A percentile compares a stretch with the other conserved stretches of the same genome.
phyloP scores from a whole-genome alignment of 228 moss, liverwort and hornwort genomes.

The Sphagnum fallax region DNA sequence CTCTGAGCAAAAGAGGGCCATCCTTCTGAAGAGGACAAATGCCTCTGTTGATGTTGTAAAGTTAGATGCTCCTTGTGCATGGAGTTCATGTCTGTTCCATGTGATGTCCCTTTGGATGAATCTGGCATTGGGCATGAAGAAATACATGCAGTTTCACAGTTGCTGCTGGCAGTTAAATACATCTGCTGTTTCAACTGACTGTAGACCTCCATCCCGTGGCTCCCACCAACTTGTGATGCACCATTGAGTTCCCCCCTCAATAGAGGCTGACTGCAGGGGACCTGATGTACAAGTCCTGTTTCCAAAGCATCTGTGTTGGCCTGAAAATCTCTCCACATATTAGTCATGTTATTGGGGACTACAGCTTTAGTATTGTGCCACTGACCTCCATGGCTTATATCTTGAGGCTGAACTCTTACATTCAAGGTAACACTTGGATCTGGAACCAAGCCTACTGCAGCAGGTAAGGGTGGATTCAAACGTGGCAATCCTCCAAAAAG shows the following conservation, averaged over 20 bases:
- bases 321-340: not conserved
- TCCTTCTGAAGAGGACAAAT: not conserved
- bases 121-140: not conserved
- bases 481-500: slow-evolving; percentile 2
- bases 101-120: not conserved
- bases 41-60: not conserved
- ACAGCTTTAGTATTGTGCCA: not conserved
- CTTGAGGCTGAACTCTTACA: not conserved
- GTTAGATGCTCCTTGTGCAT: not conserved
- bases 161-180: not conserved
- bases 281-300: too few relatives aligned
- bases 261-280: not conserved
- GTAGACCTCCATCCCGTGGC: not conserved
- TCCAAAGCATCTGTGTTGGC: not conserved
- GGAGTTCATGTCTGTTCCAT: too few relatives aligned
- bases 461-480: not conserved
- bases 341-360: not conserved
- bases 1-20: not conserved
- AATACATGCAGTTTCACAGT: not conserved
- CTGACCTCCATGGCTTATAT: not conserved
- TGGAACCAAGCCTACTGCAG: not conserved
- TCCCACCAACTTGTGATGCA: not conserved
- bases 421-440: not conserved
- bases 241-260: not conserved
- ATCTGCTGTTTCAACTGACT: not conserved